Percentiles rank a stretch among this genome's conserved stretches.
These are phyloP conservation scores for Acidiella bohemica DNA, from an alignment of 495 filamentous ascomycete genomes.

Conservation along the genomic window DNA sequence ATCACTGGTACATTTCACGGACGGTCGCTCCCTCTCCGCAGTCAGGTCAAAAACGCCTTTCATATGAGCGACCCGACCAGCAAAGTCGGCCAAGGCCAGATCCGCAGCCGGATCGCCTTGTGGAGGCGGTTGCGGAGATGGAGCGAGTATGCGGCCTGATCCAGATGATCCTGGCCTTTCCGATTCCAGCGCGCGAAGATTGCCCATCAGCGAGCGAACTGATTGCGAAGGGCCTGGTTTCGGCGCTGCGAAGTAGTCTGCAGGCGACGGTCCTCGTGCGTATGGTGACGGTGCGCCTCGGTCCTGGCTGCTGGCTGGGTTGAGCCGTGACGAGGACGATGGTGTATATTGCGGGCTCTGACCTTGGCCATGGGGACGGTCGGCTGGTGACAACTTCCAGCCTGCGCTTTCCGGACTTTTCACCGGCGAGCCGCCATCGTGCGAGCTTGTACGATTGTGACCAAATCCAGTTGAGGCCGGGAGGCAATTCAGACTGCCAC, in stretches of 20 bases:
- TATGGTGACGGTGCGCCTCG: constrained; percentile 4
- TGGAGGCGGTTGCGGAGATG: constrained; percentile 2
- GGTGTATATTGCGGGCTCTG: constrained; percentile 2
- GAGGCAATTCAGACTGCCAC: constrained; percentile 8
- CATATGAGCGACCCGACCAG: constrained; percentile 49
- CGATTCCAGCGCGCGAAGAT: background rate
- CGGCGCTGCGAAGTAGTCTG: constrained; percentile 9
- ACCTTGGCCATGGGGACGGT: no score
- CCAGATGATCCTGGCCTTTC: constrained; percentile 6
- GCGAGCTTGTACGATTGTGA: constrained; percentile 3
- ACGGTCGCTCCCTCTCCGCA: constrained; percentile 52
- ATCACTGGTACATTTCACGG: constrained; percentile 40
- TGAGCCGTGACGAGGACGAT: constrained; percentile 1
- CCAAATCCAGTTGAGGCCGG: background rate
- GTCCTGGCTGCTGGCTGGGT: no score
- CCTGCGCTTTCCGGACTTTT: no score
- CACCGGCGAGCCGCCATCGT: background rate
- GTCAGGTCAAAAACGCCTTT: constrained; percentile 55
- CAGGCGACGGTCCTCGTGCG: constrained; percentile 2
- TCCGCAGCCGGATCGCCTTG: constrained; percentile 36
- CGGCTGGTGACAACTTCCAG: no score
- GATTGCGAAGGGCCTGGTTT: background rate
- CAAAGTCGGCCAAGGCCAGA: constrained; percentile 54
- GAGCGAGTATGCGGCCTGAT: no score
- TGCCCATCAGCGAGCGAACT: constrained; percentile 1